Evolutionary conservation across 306 rosid species (phyloP), one percentile per base, ranked within the genome.

Genomic region (Cucurbita moschata): DNA sequence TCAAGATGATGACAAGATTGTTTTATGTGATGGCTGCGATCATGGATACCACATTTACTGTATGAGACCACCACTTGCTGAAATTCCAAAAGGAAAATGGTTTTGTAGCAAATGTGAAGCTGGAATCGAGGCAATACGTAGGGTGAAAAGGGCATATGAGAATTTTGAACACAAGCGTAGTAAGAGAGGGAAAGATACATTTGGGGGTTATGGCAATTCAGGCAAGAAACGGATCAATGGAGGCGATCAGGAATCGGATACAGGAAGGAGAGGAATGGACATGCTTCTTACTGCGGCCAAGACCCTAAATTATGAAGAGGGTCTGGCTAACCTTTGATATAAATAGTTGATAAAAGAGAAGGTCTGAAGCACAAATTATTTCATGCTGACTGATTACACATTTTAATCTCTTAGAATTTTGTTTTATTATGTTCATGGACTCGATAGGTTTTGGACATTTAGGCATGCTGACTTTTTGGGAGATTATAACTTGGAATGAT

Each of bases 1-100:
- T 81, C 68, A 53, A 72, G 91, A 91, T 61, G 96, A 95, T 72
- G 83, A 84, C 54, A 64, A 79, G 84, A 84, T 91, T 75, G 87
- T 91, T 63, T 79, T 95, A 21, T 95, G 99, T 68, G 99, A 95
- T 76, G 96, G 96, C 69, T 95, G 99, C 16, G 99, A 95, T 79
- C 86, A 91, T 69, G 97, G 85, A n/a, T 86, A 82, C 86, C 99
- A 95, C 77, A 77, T 89, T 71, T 86, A 89, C 77, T 95, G 99
- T 86, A 71, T 89, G 95, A 72, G 83, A 43, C 97, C 97, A 38
- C 86, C 89, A 3, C 90, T 26, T 16, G 46, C 75, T 51, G 72
- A 78, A 57, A 82, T 95, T 78, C 99, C 99, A 15, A 64, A 10
- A 4, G 96, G 96, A 12, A 81, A 85, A 75, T 95, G 97, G 97